Evolutionary conservation across 371 early-diverging fungal genomes (phyloP).

Genomic region (Parasitella parasitica): DNA sequence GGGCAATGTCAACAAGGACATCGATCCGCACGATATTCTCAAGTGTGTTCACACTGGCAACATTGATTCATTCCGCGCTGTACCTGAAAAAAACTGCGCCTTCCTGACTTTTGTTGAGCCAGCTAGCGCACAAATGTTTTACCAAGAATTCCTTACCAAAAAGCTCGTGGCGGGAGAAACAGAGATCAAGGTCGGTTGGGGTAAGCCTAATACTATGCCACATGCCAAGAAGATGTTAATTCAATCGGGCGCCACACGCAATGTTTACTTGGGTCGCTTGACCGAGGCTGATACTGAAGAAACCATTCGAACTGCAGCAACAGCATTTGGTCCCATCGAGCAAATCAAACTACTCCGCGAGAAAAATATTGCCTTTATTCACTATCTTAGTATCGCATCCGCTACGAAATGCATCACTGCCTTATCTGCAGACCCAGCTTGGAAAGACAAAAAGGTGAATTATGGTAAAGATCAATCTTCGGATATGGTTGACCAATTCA

Average conservation of each 20-base stretch:
- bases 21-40: conserved; percentile 64
- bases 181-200: conserved; percentile 74
- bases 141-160: conserved; percentile 42
- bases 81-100: conserved; percentile 74
- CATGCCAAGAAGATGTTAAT: conserved; percentile 48
- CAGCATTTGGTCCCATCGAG: conserved; percentile 67
- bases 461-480: conserved; percentile 83
- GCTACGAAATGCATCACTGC: conserved; percentile 67
- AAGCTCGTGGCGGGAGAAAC: conserved; percentile 39
- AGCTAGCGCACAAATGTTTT: conserved; percentile 55
- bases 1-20: conserved; percentile 64
- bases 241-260: conserved; percentile 64
- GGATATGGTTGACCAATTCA: conserved; percentile 3
- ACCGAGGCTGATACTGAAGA: conserved; percentile 56
- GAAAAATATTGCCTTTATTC: conserved; percentile 75
- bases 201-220: conserved; percentile 59
- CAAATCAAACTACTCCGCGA: conserved; percentile 65
- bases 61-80: conserved; percentile 63
- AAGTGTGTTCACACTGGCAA: conserved; percentile 70
- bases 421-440: conserved; percentile 49
- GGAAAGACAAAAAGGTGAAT: conserved; percentile 54
- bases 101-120: conserved; percentile 78
- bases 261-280: conserved; percentile 70
- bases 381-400: conserved; percentile 59
- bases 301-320: conserved; percentile 45